Evolutionary conservation across 495 filamentous ascomycete genomes (phyloP).

Genomic region (Talaromyces stipitatus): DNA sequence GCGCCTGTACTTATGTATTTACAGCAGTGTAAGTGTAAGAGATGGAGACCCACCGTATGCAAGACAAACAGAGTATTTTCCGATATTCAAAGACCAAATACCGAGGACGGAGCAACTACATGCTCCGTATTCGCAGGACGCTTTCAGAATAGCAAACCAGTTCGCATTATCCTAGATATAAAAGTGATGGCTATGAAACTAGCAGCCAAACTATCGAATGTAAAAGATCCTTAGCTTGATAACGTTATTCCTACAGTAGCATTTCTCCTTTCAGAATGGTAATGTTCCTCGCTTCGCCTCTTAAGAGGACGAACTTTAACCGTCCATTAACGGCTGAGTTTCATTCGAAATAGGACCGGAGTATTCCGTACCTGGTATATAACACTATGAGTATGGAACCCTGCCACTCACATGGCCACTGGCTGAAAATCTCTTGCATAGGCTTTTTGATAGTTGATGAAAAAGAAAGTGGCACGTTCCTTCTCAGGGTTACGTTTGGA

Average conservation of each 20-base stretch:
- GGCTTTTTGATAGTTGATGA: background rate
- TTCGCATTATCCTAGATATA: background rate
- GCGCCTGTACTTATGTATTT: background rate
- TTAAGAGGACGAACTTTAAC: background rate
- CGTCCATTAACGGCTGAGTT: background rate
- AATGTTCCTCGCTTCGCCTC: background rate
- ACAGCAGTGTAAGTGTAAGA: too few species aligned
- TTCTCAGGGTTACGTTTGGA: background rate
- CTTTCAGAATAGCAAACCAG: background rate
- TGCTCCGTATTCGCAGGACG: background rate
- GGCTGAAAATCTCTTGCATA: background rate
- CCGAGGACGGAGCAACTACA: background rate
- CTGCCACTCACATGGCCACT: too few species aligned
- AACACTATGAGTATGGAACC: too few species aligned
- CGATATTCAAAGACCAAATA: background rate
- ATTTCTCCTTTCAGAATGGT: background rate
- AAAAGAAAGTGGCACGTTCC: too few species aligned
- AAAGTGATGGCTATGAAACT: background rate
- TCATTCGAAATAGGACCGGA: background rate
- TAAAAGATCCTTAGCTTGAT: background rate
- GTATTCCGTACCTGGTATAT: background rate
- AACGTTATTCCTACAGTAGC: background rate
- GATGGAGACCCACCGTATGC: background rate
- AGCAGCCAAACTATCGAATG: background rate
- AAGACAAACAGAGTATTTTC: background rate